phyloP scores from a whole-genome alignment of 1,139 yeast genomes.

The Pichia sp. region DNA sequence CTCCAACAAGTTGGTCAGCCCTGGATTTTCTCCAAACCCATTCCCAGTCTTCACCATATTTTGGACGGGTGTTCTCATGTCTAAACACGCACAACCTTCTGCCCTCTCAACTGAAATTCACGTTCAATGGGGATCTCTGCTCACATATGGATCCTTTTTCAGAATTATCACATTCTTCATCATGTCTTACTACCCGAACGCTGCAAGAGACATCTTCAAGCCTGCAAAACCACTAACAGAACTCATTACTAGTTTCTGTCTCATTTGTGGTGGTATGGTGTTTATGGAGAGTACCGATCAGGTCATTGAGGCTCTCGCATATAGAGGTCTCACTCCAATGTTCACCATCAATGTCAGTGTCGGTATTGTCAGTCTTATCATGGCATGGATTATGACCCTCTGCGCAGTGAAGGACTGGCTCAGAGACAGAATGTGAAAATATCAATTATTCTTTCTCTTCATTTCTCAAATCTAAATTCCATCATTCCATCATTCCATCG shows the following conservation, averaged over 20 bases:
- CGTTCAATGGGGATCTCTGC: conserved; percentile 83
- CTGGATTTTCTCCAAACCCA: conserved; percentile 83
- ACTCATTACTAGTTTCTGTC: conserved; percentile 65
- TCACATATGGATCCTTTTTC: conserved; percentile 71
- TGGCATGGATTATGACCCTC: conserved; percentile 83
- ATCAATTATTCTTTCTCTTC: too few relatives aligned
- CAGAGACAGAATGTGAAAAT: too few relatives aligned
- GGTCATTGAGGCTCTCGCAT: conserved; percentile 73
- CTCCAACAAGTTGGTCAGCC: conserved; percentile 35
- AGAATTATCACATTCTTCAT: conserved; percentile 63
- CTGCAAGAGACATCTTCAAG: conserved; percentile 17
- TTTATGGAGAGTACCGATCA: conserved; percentile 92
- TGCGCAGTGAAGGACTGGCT: conserved; percentile 59
- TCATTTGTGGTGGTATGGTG: conserved; percentile 81
- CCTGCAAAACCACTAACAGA: conserved; percentile 83
- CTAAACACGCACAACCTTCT: conserved; percentile 85
- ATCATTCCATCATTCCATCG: too few relatives aligned
- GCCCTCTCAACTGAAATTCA: conserved; percentile 71
- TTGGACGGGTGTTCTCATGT: conserved; percentile 98
- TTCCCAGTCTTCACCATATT: conserved; percentile 89
- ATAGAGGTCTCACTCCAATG: conserved; percentile 82
- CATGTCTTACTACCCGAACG: conserved; percentile 45
- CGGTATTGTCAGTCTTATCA: conserved; percentile 69
- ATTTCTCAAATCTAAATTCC: too few relatives aligned
- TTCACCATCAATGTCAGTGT: conserved; percentile 81